Evolutionary conservation across 139 green algal genomes (phyloP), one percentile per base, ranked within the genome.

Genomic region (Eudorina sp.): DNA sequence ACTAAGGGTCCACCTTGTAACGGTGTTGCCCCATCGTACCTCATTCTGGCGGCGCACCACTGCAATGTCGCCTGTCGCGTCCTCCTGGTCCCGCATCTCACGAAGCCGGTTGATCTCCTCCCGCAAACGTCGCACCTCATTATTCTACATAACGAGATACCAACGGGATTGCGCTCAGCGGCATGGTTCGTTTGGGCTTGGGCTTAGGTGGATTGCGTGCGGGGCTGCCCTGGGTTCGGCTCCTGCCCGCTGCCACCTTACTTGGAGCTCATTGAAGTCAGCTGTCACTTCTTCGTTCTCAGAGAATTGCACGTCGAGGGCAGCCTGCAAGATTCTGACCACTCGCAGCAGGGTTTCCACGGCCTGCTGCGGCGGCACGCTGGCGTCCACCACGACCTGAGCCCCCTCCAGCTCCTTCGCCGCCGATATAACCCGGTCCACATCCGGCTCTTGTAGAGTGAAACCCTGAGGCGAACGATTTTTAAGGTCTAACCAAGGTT

Each of bases 181-280:
- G n/a, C n/a, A n/a, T n/a, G n/a, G n/a, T n/a, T n/a, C n/a, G n/a
- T n/a, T n/a, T n/a, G n/a, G n/a, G n/a, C n/a, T n/a, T n/a, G n/a
- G n/a, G n/a, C n/a, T n/a, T n/a, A n/a, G n/a, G n/a, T n/a, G n/a
- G n/a, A n/a, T n/a, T n/a, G n/a, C n/a, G n/a, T n/a, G n/a, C n/a
- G n/a, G n/a, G n/a, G n/a, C n/a, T n/a, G n/a, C n/a, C n/a, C n/a
- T n/a, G n/a, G n/a, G n/a, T n/a, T n/a, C n/a, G n/a, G 48, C 48
- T 13, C 48, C 48, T 55, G 9, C 4, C 21, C 2, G 27, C 38
- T 16, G 25, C 27, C 0, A 29, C 46, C 66, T 88, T 70, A 53
- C 90, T 86, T 96, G 92, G 25, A 96, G 64, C 77, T 90, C 91
- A 48, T 85, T 90, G 53, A 93, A 96, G 53, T 94, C 86, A 41